Base-by-base conservation (phyloP, 306 rosid species). In the Mimosa bimucronata region DNA sequence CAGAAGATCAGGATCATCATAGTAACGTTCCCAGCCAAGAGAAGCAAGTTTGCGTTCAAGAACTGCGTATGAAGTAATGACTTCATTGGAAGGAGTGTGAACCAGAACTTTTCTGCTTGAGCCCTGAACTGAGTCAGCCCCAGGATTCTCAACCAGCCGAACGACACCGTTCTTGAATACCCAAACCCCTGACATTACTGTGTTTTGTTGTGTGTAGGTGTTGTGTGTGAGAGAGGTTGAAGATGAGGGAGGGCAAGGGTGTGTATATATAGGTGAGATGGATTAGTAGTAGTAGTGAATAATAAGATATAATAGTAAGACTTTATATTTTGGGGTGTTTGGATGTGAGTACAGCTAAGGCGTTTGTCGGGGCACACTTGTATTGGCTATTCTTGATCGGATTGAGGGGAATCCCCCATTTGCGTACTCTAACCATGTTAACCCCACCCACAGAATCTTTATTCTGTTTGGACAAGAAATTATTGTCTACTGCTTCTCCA, bases 11-110 rank as follows among this genome's bases (percentile, higher is more conserved):
- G 98, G 97, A 73, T 96, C 99, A 18, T 90, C 94, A 21, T 93
- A 91, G 81, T 96, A 96, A 8, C 98, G 73, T 30, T 96, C 98
- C 99, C 99, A 96, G 2, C 99, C 99, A 0, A 91, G 84, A 0
- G 94, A 71, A 7, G 13, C 2, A 2, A 96, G 80, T 82, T 88
- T 96, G 18, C 81, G 78, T 60, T 96, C 98, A 1, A 96, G 80
- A 65, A 50, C 87, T 0, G 81, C 84, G 12, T 96, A 93, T 0
- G 97, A 91, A 34, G 82, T 84, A 0, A 96, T 91, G 12, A 90
- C 89, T 34, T 96, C 98, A 21, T 86, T 87, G 42, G 84, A 87
- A 3, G 93, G 77, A 0, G 82, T 85, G 88, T 93, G 92, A 53
- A 96, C 92, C 41, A 96, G 75, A 80, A 91, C 93, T 80, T 89